Percentiles rank a stretch among this genome's conserved stretches.
Conservation (phyloP, 1,139 yeast species). For the Blastobotrys apis region DNA sequence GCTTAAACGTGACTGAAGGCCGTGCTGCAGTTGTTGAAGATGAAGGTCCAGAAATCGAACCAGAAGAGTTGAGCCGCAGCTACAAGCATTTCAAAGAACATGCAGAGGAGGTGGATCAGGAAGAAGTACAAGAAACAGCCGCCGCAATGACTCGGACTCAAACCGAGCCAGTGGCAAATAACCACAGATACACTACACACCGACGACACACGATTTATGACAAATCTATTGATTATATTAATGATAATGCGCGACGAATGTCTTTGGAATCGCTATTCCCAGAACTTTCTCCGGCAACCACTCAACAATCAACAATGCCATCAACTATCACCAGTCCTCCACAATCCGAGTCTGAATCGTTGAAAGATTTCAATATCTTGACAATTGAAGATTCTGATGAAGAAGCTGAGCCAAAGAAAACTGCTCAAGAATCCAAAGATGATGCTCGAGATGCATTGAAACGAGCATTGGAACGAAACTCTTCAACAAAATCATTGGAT, state of each 20-base stretch:
- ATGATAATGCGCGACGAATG: constrained; percentile 20
- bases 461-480: constrained; percentile 16
- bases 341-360: background rate
- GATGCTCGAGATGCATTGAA: constrained; percentile 20
- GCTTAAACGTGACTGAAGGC: constrained; percentile 18
- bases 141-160: constrained; percentile 11
- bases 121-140: constrained; percentile 3
- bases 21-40: constrained; percentile 20
- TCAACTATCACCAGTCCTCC: background rate
- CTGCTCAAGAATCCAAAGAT: constrained; percentile 10
- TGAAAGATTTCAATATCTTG: constrained; percentile 1
- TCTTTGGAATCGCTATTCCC: constrained; percentile 24
- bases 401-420: constrained; percentile 8
- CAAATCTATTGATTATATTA: constrained; percentile 17
- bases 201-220: constrained; percentile 17
- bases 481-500: constrained; percentile 12
- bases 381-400: constrained; percentile 11
- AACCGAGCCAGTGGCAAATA: constrained; percentile 8
- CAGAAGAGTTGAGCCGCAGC: constrained; percentile 1
- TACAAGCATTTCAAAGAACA: too few species aligned
- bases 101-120: constrained; percentile 1
- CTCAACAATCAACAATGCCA: background rate
- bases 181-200: background rate
- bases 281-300: constrained; percentile 17
- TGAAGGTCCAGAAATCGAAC: background rate